Conservation (phyloP, 2,329 filamentous ascomycete species). For the Trichoderma atroviride region DNA sequence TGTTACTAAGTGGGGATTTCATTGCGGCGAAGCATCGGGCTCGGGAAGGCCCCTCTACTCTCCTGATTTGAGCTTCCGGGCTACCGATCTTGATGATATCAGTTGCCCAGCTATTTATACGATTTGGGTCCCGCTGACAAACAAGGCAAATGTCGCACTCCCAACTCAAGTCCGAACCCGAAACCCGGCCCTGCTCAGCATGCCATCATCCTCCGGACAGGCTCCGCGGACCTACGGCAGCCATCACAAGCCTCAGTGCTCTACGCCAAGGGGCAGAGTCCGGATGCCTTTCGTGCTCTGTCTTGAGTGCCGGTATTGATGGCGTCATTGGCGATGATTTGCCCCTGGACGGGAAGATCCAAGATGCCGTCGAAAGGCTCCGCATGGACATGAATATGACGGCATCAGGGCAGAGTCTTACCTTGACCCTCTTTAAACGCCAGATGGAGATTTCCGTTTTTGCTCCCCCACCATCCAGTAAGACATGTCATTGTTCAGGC, state of each 20-base stretch:
- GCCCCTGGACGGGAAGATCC: not conserved
- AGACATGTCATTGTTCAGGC: not conserved
- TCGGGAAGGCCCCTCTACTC: not conserved
- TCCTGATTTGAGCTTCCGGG: slow-evolving; percentile 6
- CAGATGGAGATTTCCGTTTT: slow-evolving; percentile 22
- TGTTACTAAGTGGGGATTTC: not conserved
- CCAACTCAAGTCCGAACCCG: slow-evolving; percentile 5
- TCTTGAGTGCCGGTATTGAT: not conserved
- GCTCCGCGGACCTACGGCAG: not conserved
- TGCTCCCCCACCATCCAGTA: slow-evolving; percentile 1
- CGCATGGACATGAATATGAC: slow-evolving; percentile 16
- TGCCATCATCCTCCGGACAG: not conserved
- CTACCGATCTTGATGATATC: slow-evolving; percentile 3
- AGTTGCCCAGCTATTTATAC: not conserved
- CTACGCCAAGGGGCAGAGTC: not conserved
- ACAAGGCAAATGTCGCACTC: not conserved
- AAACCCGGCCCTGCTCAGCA: slow-evolving; percentile 4
- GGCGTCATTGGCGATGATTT: not conserved
- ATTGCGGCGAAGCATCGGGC: slow-evolving; percentile 17
- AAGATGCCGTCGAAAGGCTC: not conserved
- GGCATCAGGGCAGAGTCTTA: not conserved
- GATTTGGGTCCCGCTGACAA: not conserved
- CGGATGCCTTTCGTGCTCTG: slow-evolving; percentile 1
- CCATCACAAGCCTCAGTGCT: not conserved
- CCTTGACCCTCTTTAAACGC: not conserved